These are phyloP conservation scores for Nannizziopsis arthrosporioides DNA, from an alignment of 2,329 filamentous ascomycete genomes.

Conservation along the genomic window DNA sequence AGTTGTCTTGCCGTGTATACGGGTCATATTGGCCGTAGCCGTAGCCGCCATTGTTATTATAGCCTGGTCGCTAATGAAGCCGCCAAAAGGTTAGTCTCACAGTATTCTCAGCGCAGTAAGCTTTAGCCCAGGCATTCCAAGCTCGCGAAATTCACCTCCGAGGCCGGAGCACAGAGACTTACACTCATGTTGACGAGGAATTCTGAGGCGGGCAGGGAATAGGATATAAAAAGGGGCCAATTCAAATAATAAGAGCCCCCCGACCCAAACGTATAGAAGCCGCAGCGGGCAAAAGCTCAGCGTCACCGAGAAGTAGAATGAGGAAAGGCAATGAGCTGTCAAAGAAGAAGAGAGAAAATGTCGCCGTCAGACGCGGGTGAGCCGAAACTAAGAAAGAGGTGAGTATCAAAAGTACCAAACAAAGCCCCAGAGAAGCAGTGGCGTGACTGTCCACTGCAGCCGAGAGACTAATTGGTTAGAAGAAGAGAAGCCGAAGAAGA, in stretches of 20 bases:
- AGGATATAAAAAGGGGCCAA: neutral
- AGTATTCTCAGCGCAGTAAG: neutral
- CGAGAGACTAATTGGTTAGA: too few relatives aligned
- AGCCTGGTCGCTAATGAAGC: slow-evolving; percentile 9
- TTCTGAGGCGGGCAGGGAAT: neutral
- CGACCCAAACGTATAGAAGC: too few relatives aligned
- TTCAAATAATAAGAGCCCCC: too few relatives aligned
- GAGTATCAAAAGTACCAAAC: too few relatives aligned
- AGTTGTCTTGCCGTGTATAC: slow-evolving; percentile 32
- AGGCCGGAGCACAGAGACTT: slow-evolving; percentile 6
- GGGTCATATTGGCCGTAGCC: slow-evolving; percentile 47
- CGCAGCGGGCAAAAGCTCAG: too few relatives aligned
- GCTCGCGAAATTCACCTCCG: neutral
- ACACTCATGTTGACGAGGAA: slow-evolving; percentile 12
- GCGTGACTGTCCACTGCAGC: too few relatives aligned
- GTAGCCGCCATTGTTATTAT: slow-evolving; percentile 20
- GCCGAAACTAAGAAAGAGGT: too few relatives aligned
- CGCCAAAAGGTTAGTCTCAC: neutral
- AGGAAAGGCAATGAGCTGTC: slow-evolving; percentile 9
- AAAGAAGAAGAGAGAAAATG: slow-evolving; percentile 3
- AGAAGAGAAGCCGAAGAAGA: neutral
- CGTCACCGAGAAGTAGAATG: too few relatives aligned
- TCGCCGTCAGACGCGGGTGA: neutral
- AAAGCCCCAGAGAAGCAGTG: too few relatives aligned
- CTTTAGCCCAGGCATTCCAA: too few relatives aligned